Evolutionary conservation across 2,329 filamentous ascomycete species (phyloP), one percentile per base, ranked within the genome.

Genomic region (Verticillium klebahnii): DNA sequence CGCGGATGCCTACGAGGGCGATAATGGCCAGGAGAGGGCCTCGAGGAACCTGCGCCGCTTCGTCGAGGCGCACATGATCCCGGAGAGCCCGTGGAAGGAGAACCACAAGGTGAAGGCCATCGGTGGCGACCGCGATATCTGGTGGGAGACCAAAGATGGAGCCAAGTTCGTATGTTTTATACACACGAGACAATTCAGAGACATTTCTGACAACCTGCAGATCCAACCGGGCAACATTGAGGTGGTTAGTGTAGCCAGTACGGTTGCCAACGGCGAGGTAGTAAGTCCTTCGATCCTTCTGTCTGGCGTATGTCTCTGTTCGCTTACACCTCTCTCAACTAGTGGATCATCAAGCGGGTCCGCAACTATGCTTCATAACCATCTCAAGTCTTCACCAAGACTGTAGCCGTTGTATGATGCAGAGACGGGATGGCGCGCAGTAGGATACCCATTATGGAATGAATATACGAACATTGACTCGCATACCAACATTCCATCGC

Each of bases 191-290:
- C 5, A 14, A 8, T 11, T 6, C 29, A 19, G 19, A 52, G 19
- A 11, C 19, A 23, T 12, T 3, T 11, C n/a, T 9, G n/a, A 52
- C 19, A 25, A 11, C 7, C 58, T 37, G 37, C 64, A 90, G 86
- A 84, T 95, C 32, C 89, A 93, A 80, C 95, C 94, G 0, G 90
- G 89, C 6, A 83, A 87, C 66, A 85, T 97, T 54, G 87, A 93
- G 73, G 90, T 98, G 15, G 85, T 88, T 52, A 87, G 81, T 62
- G 81, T 96, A 59, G 89, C 88, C 2, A 89, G 89, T 67, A 84
- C 86, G 63, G 93, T 96, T 19, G 84, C 86, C 3, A 99, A 98
- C 72, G 95, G 95, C 4, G 91, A 98, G 76, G 83, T 98, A 67
- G 82, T 83, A 72, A 71, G 82, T 77, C 7, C 6, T 29, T 23